Base-by-base conservation (phyloP, 2,329 filamentous ascomycete species). In the Cucurbitaria berberidis region DNA sequence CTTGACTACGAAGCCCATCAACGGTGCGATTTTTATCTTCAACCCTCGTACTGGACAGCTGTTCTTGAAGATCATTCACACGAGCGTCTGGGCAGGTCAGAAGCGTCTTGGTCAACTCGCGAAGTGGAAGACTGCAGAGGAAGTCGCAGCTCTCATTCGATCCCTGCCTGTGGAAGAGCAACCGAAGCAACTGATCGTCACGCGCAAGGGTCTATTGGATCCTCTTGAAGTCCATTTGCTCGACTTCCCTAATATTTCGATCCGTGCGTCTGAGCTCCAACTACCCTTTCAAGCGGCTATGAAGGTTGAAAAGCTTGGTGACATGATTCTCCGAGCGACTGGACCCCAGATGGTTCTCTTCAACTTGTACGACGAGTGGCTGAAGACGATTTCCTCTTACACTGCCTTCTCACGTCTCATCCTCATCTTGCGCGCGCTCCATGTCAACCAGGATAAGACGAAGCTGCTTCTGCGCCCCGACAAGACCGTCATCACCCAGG, bases 281-380 rank as follows among this genome's bases (percentile, higher is more conserved):
- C 82, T 99, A 60, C 95, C 95, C 1, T 99, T 99, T 89, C 96
- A 99, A 77, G 95, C 95, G 49, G 96, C 96, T 0, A 99, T 99
- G 93, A 99, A 99, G 83, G 93, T 99, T 2, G 95, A 99, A 79
- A 99, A 99, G 77, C 85, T 99, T 40, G 96, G 93, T 63, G 96
- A 99, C 78, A 97, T 99, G 93, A 99, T 99, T 68, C 81, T 99
- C 40, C 89, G 93, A 64, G 96, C 95, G 1, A 99, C 95, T 0
- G 95, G 98, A 74, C 95, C 95, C n/a, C 95, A 99, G 78, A 99
- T 99, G 95, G 95, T 99, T 47, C 84, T 99, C 8, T 99, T 98
- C 85, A 99, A 99, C 72, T 81, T 99, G 34, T 99, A 98, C 70
- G 95, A 99, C 68, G 95, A 99, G 76, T 99, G 95, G 95, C 79